A percentile compares a stretch with the other conserved stretches of the same genome.
Conservation (phyloP, 768 basidiomycete species). For the Chalciporus pseudorubinellus region DNA sequence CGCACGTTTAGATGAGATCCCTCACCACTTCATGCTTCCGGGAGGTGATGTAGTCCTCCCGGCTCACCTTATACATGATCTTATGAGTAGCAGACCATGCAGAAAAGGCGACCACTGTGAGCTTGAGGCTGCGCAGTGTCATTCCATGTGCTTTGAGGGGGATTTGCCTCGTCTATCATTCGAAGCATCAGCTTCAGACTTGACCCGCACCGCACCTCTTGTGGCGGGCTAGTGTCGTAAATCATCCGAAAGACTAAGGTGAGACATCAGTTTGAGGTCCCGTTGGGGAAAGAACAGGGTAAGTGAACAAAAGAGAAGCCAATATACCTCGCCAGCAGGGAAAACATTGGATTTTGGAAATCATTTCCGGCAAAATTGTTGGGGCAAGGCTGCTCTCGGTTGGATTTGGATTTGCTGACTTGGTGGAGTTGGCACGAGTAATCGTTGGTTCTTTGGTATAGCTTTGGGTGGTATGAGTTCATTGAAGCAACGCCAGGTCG, state of each 20-base stretch:
- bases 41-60: constrained; percentile 1
- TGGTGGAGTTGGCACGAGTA: not conserved
- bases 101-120: not conserved
- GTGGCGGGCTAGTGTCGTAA: not conserved
- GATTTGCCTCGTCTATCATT: constrained; percentile 21
- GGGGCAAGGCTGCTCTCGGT: not conserved
- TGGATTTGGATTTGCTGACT: not conserved
- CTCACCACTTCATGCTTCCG: constrained; percentile 9
- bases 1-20: constrained; percentile 57
- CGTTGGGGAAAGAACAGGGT: constrained; percentile 3
- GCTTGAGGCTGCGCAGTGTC: not conserved
- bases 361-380: constrained; percentile 10
- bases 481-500: not conserved
- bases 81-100: constrained; percentile 1
- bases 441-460: too few relatives aligned
- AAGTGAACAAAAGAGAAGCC: not conserved
- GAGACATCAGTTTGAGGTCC: not conserved
- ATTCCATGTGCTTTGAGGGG: constrained; percentile 20
- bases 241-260: constrained; percentile 5
- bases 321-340: constrained; percentile 18
- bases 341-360: not conserved
- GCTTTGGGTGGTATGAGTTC: too few relatives aligned
- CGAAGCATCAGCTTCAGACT: constrained; percentile 1
- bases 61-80: not conserved
- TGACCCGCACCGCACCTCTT: not conserved